Percentiles rank a stretch among this genome's conserved stretches.
Conservation (phyloP, 305 asterid genomes). For the Solanum aculeatissimum region DNA sequence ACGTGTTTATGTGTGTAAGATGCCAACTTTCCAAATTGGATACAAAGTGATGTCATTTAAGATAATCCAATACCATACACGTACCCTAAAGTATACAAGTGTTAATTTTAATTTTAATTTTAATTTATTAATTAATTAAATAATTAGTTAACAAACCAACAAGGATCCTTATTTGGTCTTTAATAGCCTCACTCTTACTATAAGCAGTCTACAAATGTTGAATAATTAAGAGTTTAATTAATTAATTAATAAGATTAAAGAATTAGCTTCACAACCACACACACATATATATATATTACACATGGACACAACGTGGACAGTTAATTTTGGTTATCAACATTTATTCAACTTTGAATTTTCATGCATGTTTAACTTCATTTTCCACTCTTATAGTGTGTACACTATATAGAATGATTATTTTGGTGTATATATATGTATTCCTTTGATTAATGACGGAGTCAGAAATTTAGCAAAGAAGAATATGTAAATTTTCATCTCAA, state of each 20-base stretch:
- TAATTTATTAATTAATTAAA: neutral
- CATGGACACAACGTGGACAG: constrained; percentile 11
- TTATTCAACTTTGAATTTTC: neutral
- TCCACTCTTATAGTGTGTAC: neutral
- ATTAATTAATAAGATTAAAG: neutral
- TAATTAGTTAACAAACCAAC: neutral
- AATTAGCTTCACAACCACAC: neutral
- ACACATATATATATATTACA: neutral
- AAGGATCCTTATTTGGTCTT: constrained; percentile 4
- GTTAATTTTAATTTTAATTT: neutral
- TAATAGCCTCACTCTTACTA: neutral
- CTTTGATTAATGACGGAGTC: neutral
- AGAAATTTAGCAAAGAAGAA: neutral
- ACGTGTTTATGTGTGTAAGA: neutral
- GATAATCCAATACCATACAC: constrained; percentile 10
- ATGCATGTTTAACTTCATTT: neutral
- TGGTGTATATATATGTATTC: neutral
- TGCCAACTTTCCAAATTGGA: neutral
- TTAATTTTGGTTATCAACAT: constrained; percentile 1
- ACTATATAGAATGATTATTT: neutral
- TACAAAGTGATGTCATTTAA: constrained; percentile 10
- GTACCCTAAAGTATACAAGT: neutral
- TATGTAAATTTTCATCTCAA: neutral
- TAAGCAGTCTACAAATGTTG: neutral
- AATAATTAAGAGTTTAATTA: neutral